These are phyloP conservation scores for Nicotiana noctiflora DNA, from an alignment of 257 asterid genomes.

Conservation along the genomic window DNA sequence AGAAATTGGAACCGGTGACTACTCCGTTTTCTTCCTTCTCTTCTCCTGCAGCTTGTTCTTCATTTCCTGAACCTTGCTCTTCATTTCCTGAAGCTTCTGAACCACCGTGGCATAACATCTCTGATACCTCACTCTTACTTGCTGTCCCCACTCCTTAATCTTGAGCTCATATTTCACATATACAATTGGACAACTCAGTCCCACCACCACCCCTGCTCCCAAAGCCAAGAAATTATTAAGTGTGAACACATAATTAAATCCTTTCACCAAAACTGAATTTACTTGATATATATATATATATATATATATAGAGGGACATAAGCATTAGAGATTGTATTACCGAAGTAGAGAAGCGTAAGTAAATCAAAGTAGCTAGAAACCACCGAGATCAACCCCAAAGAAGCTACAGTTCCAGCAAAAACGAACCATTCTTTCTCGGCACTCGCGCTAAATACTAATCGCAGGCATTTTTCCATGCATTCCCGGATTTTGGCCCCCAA, in stretches of 20 bases:
- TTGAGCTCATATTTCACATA: constrained; percentile 41
- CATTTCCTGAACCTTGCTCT: constrained; percentile 1
- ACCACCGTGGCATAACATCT: constrained; percentile 16
- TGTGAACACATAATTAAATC: not conserved
- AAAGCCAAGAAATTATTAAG: not conserved
- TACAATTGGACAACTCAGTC: constrained; percentile 33
- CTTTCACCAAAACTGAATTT: too few species aligned
- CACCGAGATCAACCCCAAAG: constrained; percentile 28
- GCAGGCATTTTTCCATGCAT: constrained; percentile 23
- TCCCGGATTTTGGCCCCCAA: constrained; percentile 22
- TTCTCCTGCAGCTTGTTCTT: not conserved
- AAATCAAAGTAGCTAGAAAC: constrained; percentile 31
- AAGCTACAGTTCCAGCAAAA: constrained; percentile 29
- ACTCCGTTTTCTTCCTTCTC: constrained; percentile 44
- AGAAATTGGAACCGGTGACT: not conserved
- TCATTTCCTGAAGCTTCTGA: constrained; percentile 15
- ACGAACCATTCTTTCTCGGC: constrained; percentile 42
- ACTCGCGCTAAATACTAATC: constrained; percentile 40
- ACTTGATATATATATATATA: too few species aligned
- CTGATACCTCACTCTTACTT: constrained; percentile 17
- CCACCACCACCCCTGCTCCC: constrained; percentile 37
- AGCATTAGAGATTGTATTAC: constrained; percentile 12
- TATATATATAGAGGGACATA: too few species aligned
- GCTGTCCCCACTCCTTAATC: constrained; percentile 26
- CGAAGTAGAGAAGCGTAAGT: constrained; percentile 40